These are phyloP conservation scores for Microsporum canis DNA, from an alignment of 2,329 filamentous ascomycete species.

Conservation along the genomic window DNA sequence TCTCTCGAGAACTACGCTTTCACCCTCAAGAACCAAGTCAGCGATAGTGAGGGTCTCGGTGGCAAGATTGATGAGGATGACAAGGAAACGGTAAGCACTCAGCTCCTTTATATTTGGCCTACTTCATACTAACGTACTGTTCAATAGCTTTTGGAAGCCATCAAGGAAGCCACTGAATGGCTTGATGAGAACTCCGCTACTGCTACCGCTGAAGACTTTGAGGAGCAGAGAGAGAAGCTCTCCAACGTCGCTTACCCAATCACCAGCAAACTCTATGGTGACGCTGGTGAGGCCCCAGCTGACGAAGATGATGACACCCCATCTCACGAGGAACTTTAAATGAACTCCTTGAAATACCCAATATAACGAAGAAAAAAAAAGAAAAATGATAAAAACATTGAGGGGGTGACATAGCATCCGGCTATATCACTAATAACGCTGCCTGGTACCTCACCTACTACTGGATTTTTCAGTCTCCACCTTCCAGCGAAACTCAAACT, in stretches of 20 bases:
- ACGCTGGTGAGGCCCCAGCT: slow-evolving; percentile 49
- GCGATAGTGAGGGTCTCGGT: slow-evolving; percentile 90
- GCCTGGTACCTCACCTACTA: not conserved
- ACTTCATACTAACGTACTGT: slow-evolving; percentile 18
- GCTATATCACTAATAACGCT: not conserved
- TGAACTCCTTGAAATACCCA: not conserved
- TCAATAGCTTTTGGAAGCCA: slow-evolving; percentile 66
- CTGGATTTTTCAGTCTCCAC: not conserved
- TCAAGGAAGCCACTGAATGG: slow-evolving; percentile 97
- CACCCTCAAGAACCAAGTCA: slow-evolving; percentile 97
- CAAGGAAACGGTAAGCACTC: slow-evolving; percentile 71
- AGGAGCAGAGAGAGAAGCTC: slow-evolving; percentile 99
- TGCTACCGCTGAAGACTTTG: slow-evolving; percentile 85
- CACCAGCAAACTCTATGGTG: slow-evolving; percentile 89
- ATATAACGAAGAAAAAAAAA: slow-evolving; percentile 9
- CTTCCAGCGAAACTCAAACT: not conserved
- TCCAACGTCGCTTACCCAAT: slow-evolving; percentile 95
- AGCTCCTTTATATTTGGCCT: not conserved
- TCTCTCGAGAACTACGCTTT: slow-evolving; percentile 98
- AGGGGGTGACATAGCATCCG: not conserved
- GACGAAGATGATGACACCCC: slow-evolving; percentile 60
- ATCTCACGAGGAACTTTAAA: slow-evolving; percentile 68
- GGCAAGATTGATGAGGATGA: slow-evolving; percentile 98
- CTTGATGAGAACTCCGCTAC: slow-evolving; percentile 85
- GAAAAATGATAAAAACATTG: slow-evolving; percentile 5